Percentiles rank a stretch among this genome's conserved stretches.
Evolutionary conservation across 2,329 filamentous ascomycete genomes (phyloP).

Genomic region (Penicillium sp.): DNA sequence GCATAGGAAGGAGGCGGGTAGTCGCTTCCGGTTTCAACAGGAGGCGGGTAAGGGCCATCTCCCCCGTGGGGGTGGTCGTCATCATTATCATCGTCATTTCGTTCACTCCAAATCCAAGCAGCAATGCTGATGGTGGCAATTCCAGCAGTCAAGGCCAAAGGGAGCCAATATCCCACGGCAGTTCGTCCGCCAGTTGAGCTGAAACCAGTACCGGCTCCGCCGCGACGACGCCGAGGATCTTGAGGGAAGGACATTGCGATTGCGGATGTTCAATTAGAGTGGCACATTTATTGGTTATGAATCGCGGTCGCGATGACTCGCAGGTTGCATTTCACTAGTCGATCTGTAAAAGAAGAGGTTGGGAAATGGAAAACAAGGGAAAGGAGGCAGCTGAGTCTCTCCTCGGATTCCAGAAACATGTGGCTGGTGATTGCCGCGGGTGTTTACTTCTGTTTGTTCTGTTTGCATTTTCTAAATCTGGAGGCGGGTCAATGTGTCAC

Average conservation of each 20-base stretch:
- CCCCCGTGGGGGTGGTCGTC: constrained; percentile 51
- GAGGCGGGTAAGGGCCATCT: constrained; percentile 26
- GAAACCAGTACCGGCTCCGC: constrained; percentile 42
- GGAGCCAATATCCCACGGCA: constrained; percentile 73
- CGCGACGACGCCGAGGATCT: constrained; percentile 40
- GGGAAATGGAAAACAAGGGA: constrained; percentile 22
- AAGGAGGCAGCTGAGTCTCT: constrained; percentile 9
- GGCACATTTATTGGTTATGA: constrained; percentile 28
- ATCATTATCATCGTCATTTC: constrained; percentile 70
- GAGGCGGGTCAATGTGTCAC: constrained; percentile 22
- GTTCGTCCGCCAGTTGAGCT: constrained; percentile 44
- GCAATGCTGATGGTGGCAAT: constrained; percentile 82
- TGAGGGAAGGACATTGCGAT: constrained; percentile 43
- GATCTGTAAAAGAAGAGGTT: constrained; percentile 15
- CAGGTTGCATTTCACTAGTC: constrained; percentile 36
- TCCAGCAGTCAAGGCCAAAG: constrained; percentile 80
- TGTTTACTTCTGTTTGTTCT: constrained; percentile 31
- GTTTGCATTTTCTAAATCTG: constrained; percentile 29
- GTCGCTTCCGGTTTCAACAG: constrained; percentile 25
- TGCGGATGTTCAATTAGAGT: constrained; percentile 23
- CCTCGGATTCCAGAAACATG: constrained; percentile 44
- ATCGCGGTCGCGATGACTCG: constrained; percentile 24
- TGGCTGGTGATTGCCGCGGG: constrained; percentile 41
- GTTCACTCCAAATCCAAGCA: constrained; percentile 93
- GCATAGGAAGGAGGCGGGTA: constrained; percentile 31